Evolutionary conservation across 192 early-diverging fungal genomes (phyloP), one percentile per base, ranked within the genome.

Genomic region (Coemansia sp.): DNA sequence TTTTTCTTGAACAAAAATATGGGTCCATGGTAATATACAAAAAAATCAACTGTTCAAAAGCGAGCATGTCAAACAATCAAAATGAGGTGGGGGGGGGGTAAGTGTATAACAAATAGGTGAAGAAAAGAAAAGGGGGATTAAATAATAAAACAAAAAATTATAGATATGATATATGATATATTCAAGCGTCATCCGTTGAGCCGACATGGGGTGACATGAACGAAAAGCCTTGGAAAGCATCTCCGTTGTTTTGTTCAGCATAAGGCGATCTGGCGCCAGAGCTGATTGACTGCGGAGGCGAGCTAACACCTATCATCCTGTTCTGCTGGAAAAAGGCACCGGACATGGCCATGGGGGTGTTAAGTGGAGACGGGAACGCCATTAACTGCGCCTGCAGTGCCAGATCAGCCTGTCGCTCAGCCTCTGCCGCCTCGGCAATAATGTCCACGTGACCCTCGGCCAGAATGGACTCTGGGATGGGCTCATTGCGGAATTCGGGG

Each of bases 181-280:
- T 45, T 69, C 51, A 73, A 21, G 66, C 22, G 16, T 74, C 68
- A 16, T 80, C 69, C 3, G 78, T 68, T 19, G 68, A 46, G 56
- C 75, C 72, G 9, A 78, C 79, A 76, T 70, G 65, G 12, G 77
- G 83, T 8, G 83, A 80, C 19, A 84, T 75, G 65, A 80, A 84
- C 6, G 83, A 80, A 22, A 84, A 84, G 7, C 83, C 83, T 13
- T 69, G 83, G 67, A 84, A 84, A 7, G 83, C 71, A 56, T 77
- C 70, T 26, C 69, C 54, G 41, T 60, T 66, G 8, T 39, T 55
- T 2, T 64, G 66, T 8, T 41, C 49, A 41, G 63, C 59, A 48
- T 66, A 61, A 19, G 73, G 61, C 40, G 61, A 61, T 49, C 73
- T 51, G 39, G 65, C 15, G 1, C 59, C 60, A 36, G 43, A 32